A percentile compares a stretch with the other conserved stretches of the same genome.
Conservation (phyloP, 148 eudicot genomes). For the Silene conica region DNA sequence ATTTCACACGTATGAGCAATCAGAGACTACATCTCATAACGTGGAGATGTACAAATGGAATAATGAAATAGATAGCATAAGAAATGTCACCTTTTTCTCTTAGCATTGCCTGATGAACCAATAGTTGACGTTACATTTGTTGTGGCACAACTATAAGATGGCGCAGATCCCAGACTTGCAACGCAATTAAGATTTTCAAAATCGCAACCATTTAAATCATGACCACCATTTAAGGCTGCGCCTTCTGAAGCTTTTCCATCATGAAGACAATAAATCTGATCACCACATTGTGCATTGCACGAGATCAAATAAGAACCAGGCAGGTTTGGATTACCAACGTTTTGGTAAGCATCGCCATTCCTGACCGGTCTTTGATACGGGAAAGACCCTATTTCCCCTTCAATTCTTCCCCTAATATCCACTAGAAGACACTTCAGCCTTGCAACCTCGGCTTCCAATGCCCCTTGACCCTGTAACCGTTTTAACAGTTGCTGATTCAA, state of each 20-base stretch:
- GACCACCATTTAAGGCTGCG: conserved; percentile 36
- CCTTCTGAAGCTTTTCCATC: conserved; percentile 45
- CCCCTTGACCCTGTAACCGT: conserved; percentile 74
- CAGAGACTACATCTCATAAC: background rate
- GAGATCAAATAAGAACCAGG: conserved; percentile 58
- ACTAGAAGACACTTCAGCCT: conserved; percentile 93
- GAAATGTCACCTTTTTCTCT: conserved; percentile 49
- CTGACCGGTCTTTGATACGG: conserved; percentile 74
- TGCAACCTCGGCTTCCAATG: conserved; percentile 72
- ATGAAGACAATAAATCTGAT: conserved; percentile 67
- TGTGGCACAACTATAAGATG: conserved; percentile 43
- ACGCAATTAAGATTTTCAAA: conserved; percentile 64
- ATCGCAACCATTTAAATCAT: conserved; percentile 54
- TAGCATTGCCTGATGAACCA: conserved; percentile 42
- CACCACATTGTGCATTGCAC: conserved; percentile 66
- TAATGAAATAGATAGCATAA: conserved; percentile 3
- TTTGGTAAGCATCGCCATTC: conserved; percentile 47
- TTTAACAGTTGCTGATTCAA: conserved; percentile 78
- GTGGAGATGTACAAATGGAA: background rate
- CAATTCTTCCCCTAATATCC: conserved; percentile 87
- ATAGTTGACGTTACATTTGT: conserved; percentile 31
- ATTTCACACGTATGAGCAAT: background rate
- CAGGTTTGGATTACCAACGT: conserved; percentile 30
- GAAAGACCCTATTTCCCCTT: conserved; percentile 91
- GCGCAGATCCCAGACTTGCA: conserved; percentile 45